Percentiles rank a stretch among this genome's conserved stretches.
Conservation (phyloP, 1,284 basidiomycete species). For the Fomitopsis betulina region DNA sequence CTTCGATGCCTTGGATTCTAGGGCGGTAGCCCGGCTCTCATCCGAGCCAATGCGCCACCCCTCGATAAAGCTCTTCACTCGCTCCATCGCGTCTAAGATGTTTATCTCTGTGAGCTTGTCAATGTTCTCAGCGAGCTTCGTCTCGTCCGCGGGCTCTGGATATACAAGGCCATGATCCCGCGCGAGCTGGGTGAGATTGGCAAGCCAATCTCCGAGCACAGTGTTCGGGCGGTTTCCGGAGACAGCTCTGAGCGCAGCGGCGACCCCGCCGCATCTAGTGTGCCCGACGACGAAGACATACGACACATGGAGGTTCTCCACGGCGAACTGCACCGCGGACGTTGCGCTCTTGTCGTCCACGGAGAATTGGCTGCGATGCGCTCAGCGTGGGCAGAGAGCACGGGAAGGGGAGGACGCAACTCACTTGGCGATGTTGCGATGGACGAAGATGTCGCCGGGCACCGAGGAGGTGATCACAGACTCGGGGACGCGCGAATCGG, state of each 20-base stretch:
- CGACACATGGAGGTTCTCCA: conserved; percentile 8
- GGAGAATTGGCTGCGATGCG: conserved; percentile 8
- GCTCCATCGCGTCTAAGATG: not conserved
- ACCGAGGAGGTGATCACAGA: conserved; percentile 31
- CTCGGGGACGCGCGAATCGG: conserved; percentile 45
- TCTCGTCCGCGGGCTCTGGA: no score
- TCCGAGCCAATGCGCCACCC: no score
- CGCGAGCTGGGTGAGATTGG: no score
- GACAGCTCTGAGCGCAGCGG: not conserved
- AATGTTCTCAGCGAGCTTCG: not conserved
- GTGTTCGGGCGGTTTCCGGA: not conserved
- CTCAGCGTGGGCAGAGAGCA: not conserved
- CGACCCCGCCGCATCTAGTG: conserved; percentile 16
- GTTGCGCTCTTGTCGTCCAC: conserved; percentile 9
- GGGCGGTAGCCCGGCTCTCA: no score
- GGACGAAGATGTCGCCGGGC: conserved; percentile 49
- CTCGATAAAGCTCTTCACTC: not conserved
- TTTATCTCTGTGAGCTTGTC: not conserved
- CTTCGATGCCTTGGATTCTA: no score
- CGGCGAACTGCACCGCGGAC: conserved; percentile 14
- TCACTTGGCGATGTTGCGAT: conserved; percentile 41
- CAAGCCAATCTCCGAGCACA: not conserved
- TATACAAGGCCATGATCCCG: no score
- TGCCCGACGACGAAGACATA: conserved; percentile 18
- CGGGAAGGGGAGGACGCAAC: not conserved